Evolutionary conservation across 345 rosid species (phyloP).

Genomic region (Eucalyptus curtisii): DNA sequence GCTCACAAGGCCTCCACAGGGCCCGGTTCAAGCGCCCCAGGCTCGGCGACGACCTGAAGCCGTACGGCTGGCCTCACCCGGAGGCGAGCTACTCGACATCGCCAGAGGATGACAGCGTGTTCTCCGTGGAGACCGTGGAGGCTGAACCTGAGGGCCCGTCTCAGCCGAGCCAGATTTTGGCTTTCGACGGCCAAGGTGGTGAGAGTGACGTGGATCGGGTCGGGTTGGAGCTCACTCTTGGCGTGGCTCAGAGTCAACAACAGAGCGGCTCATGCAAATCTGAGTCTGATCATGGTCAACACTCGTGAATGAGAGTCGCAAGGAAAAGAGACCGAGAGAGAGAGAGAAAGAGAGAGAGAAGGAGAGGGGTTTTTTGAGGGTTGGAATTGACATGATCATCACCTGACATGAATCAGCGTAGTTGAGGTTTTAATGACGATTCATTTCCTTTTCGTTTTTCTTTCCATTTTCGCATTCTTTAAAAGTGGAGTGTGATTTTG

Average conservation of each 20-base stretch:
- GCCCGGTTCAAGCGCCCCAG: conserved; percentile 9
- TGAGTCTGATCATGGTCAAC: not conserved
- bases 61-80: not conserved
- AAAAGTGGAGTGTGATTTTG: not conserved
- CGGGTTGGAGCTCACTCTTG: conserved; percentile 23
- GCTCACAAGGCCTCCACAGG: not conserved
- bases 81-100: not conserved
- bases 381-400: not conserved
- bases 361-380: not conserved
- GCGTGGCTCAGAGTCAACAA: not conserved
- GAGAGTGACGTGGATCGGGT: not conserved
- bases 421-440: not conserved
- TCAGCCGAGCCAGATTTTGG: not conserved
- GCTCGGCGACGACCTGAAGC: not conserved
- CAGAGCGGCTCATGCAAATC: not conserved
- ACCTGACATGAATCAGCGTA: not conserved
- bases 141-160: not conserved
- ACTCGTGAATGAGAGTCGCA: not conserved
- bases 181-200: not conserved
- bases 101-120: conserved; percentile 7
- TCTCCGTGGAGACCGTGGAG: conserved; percentile 18
- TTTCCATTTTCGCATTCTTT: not conserved
- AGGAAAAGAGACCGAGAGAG: not conserved
- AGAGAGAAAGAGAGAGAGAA: not conserved
- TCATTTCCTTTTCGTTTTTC: not conserved